Evolutionary conservation across 2,329 filamentous ascomycete species (phyloP).

Genomic region (Cordyceps javanica): DNA sequence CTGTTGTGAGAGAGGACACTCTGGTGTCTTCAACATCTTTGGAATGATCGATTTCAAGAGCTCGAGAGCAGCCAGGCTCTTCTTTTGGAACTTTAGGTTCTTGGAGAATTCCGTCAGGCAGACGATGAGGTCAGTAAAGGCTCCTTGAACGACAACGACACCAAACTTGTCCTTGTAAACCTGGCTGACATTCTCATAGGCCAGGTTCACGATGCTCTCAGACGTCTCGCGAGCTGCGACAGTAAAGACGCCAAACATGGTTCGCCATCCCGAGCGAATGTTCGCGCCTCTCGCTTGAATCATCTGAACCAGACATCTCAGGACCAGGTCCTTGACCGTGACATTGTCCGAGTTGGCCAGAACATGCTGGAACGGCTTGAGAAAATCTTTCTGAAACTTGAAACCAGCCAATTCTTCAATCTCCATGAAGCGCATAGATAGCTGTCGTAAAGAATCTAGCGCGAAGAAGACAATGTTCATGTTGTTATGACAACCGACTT

Average conservation of each 20-base stretch:
- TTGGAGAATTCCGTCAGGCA: constrained; percentile 98
- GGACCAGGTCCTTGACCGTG: constrained; percentile 93
- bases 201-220: constrained; percentile 92
- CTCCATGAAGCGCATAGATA: constrained; percentile 99
- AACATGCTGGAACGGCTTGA: constrained; percentile 97
- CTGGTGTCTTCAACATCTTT: constrained; percentile 90
- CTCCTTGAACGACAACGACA: constrained; percentile 91
- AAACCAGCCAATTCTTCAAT: constrained; percentile 96
- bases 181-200: constrained; percentile 92
- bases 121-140: constrained; percentile 92
- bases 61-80: constrained; percentile 93
- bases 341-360: constrained; percentile 88
- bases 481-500: constrained; percentile 93
- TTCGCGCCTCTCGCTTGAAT: constrained; percentile 95
- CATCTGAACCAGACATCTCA: constrained; percentile 97
- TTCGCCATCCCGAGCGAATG: constrained; percentile 95
- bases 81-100: constrained; percentile 98
- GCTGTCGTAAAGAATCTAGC: constrained; percentile 85
- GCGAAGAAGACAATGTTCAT: constrained; percentile 97
- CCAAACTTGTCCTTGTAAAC: constrained; percentile 95
- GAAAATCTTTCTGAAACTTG: constrained; percentile 99
- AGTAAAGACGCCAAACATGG: constrained; percentile 98
- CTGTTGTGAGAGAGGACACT: constrained; percentile 79
- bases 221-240: constrained; percentile 90
- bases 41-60: constrained; percentile 88